Base-by-base conservation (phyloP, 1,284 basidiomycete species). In the Moesziomyces antarcticus region DNA sequence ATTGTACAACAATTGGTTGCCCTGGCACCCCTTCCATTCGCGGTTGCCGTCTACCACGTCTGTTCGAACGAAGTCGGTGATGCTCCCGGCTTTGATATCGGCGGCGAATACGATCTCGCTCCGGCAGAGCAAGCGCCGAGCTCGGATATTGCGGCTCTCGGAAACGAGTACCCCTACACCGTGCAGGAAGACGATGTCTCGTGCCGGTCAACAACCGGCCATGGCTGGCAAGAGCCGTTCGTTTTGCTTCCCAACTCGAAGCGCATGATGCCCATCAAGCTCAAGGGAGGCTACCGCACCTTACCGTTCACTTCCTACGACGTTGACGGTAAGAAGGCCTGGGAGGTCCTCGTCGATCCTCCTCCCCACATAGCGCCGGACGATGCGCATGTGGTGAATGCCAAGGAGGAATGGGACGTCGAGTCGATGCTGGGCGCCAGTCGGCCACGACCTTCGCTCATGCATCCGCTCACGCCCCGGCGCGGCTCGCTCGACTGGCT, bases 191-290 rank as follows among this genome's bases (percentile, higher is more conserved):
- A 71, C 14, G 47, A 57, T 11, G 20, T 71, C 11, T 35, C 44
- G 18, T 42, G 68, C 18, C 62, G 68, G 33, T 55, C 37, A 35
- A 61, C 57, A 25, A 65, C 68, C 9, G 68, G 68, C 27, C 54
- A 64, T n/a, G 68, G 68, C n/a, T 71, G 68, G 68, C 68, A 65
- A 25, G 51, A 71, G 43, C 68, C 68, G 1, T 57, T 71, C 35
- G 16, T 71, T 13, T 16, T 71, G 37, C 24, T 71, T 40, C 68
- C 68, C 7, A 55, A 62, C 18, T 60, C 68, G 22, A 51, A 42
- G 33, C 40, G 45, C 16, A 55, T 66, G 7, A 55, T 65, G 5
- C 62, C 61, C 6, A 58, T 71, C 50, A 71, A 66, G 48, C 48
- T 71, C 22, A 56, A 54, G 22, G 61, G 58, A 14, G 62, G 68